These are phyloP conservation scores for Penicillium atrosanguineum DNA, from an alignment of 495 filamentous ascomycete species.

Conservation along the genomic window DNA sequence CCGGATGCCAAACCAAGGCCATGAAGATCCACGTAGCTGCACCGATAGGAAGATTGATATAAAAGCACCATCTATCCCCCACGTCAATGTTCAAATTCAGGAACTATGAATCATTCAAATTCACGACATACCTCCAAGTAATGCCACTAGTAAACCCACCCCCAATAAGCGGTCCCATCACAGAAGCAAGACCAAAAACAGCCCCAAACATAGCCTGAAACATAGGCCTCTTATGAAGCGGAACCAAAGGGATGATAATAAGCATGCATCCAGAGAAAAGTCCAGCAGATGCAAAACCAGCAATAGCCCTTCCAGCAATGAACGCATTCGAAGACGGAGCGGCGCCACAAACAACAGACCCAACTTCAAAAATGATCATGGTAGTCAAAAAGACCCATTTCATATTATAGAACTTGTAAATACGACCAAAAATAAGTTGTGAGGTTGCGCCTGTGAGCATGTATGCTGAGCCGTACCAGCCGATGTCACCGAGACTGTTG, in stretches of 20 bases:
- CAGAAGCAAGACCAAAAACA: constrained; percentile 54
- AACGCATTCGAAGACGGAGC: background rate
- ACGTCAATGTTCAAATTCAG: background rate
- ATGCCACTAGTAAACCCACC: background rate
- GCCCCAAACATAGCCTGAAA: constrained; percentile 43
- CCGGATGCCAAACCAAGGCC: background rate
- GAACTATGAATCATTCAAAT: background rate
- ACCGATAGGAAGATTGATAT: constrained; percentile 60
- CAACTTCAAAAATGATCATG: constrained; percentile 46
- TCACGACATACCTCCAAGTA: constrained; percentile 1
- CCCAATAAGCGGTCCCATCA: background rate
- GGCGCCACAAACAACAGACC: constrained; percentile 60
- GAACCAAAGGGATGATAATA: constrained; percentile 56
- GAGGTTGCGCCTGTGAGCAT: constrained; percentile 43
- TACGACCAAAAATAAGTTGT: constrained; percentile 43
- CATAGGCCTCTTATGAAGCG: constrained; percentile 51
- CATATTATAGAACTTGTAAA: constrained; percentile 45
- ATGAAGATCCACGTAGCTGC: constrained; percentile 29
- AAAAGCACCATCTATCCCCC: constrained; percentile 41
- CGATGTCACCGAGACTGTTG: constrained; percentile 35
- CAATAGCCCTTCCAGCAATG: constrained; percentile 40
- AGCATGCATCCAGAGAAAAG: constrained; percentile 49
- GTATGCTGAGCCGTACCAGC: constrained; percentile 51
- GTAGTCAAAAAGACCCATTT: constrained; percentile 40
- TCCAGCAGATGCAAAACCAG: constrained; percentile 43